Base-by-base conservation (phyloP, 192 early-diverging fungal species). In the Backusella luteola region DNA sequence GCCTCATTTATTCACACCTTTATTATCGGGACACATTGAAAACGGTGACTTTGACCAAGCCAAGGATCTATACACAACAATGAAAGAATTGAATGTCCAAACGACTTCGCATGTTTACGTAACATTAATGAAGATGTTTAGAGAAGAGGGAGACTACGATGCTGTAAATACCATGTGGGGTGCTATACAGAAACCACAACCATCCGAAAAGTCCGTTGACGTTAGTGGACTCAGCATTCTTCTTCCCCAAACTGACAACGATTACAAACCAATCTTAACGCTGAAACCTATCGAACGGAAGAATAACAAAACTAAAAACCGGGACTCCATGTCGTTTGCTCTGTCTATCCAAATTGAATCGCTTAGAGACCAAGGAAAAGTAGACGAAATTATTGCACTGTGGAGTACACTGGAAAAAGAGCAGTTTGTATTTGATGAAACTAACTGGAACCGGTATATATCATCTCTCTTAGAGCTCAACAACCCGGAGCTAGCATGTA, bases 361-460 rank as follows among this genome's bases (percentile, higher is more conserved):
- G 1, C 75, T 90, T 6, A 34, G 53, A 11, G 73, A 73, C 14
- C 79, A 83, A 44, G 76, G 80, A 4, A 53, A 78, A 44, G 52
- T 74, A 19, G 52, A 78, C 19, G 73, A 85, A 23, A 76, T 84
- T 17, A 73, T 83, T 23, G 32, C 52, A 12, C 78, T 87, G 4
- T 90, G 89, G 89, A 52, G 29, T 0, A 35, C 73, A 17, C 75
- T 90, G 1, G 73, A 78, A 44, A 21, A 67, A 1, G 19, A 79
- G 23, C 75, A 69, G 3, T 90, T 81, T 66, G 34, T 53, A 46
- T 90, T 90, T 75, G 87, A 88, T 76, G 84, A 80, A 1, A 41
- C 79, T 26, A 90, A 90, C 70, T 90, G 83, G 82, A 90, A 90
- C 46, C 77, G 83, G 15, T 88, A 86, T 66, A 73, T 79, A 35